phyloP scores from a whole-genome alignment of 2,329 filamentous ascomycete genomes.

The Nothomitra cinnamomea region DNA sequence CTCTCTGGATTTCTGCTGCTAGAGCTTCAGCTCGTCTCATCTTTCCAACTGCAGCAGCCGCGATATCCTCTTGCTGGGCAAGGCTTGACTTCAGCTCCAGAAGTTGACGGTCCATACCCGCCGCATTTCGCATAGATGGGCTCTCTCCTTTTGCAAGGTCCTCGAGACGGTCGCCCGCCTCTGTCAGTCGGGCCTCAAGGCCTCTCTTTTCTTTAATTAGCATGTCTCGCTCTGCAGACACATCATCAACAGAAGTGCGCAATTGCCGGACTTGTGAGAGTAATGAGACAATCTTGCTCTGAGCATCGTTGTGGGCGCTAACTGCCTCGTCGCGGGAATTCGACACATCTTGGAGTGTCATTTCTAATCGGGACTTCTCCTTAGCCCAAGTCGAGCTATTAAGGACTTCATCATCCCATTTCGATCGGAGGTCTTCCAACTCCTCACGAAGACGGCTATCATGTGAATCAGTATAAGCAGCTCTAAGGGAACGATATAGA shows the following conservation, averaged over 20 bases:
- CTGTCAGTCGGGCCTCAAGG: conserved; percentile 66
- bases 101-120: conserved; percentile 73
- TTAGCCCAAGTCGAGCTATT: conserved; percentile 98
- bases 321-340: conserved; percentile 89
- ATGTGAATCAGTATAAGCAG: neutral
- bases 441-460: conserved; percentile 64
- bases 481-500: neutral
- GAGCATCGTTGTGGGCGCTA: conserved; percentile 84
- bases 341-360: conserved; percentile 73
- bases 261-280: conserved; percentile 78
- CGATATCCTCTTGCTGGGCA: conserved; percentile 86
- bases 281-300: conserved; percentile 78
- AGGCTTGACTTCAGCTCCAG: conserved; percentile 76
- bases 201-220: conserved; percentile 79
- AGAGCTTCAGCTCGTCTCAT: conserved; percentile 89
- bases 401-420: conserved; percentile 96
- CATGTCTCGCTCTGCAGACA: conserved; percentile 68
- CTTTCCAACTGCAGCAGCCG: conserved; percentile 82
- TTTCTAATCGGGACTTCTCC: conserved; percentile 83
- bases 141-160: conserved; percentile 74
- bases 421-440: conserved; percentile 80
- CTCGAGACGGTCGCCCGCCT: conserved; percentile 77
- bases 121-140: conserved; percentile 76
- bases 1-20: conserved; percentile 78
- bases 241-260: conserved; percentile 70